These are phyloP conservation scores for Pseudogymnoascus sp. DNA, from an alignment of 2,329 filamentous ascomycete species.

Conservation along the genomic window DNA sequence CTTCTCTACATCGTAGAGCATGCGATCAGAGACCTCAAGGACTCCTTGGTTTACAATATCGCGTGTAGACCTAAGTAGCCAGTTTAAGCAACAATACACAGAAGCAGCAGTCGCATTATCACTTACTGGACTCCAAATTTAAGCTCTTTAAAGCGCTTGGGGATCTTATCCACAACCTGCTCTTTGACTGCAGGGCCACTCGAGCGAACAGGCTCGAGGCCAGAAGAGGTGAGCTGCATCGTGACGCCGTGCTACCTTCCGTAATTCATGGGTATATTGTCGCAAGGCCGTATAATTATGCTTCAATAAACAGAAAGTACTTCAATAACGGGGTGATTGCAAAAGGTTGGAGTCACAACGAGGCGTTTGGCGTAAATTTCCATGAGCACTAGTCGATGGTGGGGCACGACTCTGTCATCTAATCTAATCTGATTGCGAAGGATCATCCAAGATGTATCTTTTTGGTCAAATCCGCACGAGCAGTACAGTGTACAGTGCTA, in stretches of 20 bases:
- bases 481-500: background rate
- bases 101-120: background rate
- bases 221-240: conserved; percentile 20
- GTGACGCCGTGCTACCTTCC: conserved; percentile 9
- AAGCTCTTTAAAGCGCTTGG: conserved; percentile 85
- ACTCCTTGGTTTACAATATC: conserved; percentile 95
- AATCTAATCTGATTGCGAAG: conserved; percentile 5
- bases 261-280: conserved; percentile 3
- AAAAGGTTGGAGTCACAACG: background rate
- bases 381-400: conserved; percentile 7
- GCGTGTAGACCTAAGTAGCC: conserved; percentile 61
- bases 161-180: conserved; percentile 80
- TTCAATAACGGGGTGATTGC: background rate
- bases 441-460: background rate
- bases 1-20: conserved; percentile 83
- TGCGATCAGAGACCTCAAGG: conserved; percentile 85
- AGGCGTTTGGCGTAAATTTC: conserved; percentile 7
- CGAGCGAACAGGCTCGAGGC: conserved; percentile 13
- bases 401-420: conserved; percentile 1
- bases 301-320: background rate
- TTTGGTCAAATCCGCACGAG: background rate
- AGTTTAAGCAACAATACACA: conserved; percentile 32
- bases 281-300: background rate
- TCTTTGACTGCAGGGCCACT: conserved; percentile 51
- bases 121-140: conserved; percentile 85